phyloP scores from a whole-genome alignment of 2,329 filamentous ascomycete species.

The Lachnellula cervina region DNA sequence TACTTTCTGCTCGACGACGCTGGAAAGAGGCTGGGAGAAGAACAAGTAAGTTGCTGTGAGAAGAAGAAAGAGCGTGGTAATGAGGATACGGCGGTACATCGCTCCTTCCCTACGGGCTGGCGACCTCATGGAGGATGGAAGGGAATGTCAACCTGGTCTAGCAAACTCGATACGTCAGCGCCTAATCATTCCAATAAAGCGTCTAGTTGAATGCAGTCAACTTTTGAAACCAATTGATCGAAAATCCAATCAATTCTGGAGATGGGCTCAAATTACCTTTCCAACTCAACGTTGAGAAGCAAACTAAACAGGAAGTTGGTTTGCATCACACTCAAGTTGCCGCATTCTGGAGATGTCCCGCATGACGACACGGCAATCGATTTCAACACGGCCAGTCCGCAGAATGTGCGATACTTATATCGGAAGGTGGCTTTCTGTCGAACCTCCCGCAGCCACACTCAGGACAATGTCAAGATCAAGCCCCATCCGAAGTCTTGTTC shows the following conservation, averaged over 20 bases:
- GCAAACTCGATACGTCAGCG: not conserved
- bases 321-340: too few relatives aligned
- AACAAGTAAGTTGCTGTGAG: constrained; percentile 1
- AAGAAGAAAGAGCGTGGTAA: not conserved
- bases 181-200: not conserved
- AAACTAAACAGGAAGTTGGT: not conserved
- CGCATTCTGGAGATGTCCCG: not conserved
- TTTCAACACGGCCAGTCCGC: not conserved
- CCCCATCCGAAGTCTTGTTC: not conserved
- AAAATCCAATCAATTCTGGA: not conserved
- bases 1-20: not conserved
- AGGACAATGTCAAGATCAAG: not conserved
- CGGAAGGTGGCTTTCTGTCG: not conserved
- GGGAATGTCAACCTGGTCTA: not conserved
- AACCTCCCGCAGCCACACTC: not conserved
- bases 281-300: not conserved
- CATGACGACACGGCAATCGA: not conserved
- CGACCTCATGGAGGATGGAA: not conserved
- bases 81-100: not conserved
- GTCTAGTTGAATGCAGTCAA: not conserved
- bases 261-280: not conserved
- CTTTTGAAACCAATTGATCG: not conserved
- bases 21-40: not conserved
- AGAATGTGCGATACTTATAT: too few relatives aligned
- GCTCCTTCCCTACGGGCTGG: not conserved